These are phyloP conservation scores for Hura crepitans DNA, from an alignment of 441 rosid species.

Conservation along the genomic window DNA sequence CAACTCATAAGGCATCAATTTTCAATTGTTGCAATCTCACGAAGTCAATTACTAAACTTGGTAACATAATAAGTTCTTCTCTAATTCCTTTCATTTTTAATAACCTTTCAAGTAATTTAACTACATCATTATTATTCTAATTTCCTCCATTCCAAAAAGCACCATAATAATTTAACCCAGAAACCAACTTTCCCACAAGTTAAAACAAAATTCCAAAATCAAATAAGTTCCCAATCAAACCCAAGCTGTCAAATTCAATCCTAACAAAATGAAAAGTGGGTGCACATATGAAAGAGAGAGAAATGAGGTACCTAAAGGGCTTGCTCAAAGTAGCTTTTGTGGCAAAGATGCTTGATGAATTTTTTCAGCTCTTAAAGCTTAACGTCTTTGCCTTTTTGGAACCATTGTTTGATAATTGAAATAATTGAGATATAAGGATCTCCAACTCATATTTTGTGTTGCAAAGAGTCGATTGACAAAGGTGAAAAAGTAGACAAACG, in stretches of 20 bases:
- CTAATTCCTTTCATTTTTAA: background rate
- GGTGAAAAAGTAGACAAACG: background rate
- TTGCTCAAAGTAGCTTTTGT: constrained; percentile 25
- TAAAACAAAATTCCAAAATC: background rate
- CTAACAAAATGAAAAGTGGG: background rate
- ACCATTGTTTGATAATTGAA: constrained; percentile 39
- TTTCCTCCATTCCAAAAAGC: background rate
- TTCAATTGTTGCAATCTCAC: too few species aligned
- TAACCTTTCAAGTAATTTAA: background rate
- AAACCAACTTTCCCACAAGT: background rate
- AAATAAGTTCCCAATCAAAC: background rate
- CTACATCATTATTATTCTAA: background rate
- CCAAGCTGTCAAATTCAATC: background rate
- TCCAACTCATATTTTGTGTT: constrained; percentile 26
- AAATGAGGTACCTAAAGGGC: constrained; percentile 34
- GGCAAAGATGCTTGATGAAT: constrained; percentile 29
- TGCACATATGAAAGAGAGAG: background rate
- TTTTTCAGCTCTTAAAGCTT: constrained; percentile 19
- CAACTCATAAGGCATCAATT: too few species aligned
- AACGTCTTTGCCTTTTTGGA: constrained; percentile 37
- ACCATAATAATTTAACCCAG: background rate
- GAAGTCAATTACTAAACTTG: too few species aligned
- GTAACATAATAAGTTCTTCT: too few species aligned
- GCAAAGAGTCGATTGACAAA: constrained; percentile 22
- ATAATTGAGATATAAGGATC: constrained; percentile 26